A percentile compares a stretch with the other conserved stretches of the same genome.
Evolutionary conservation across 345 rosid genomes (phyloP).

Genomic region (Erysimum cheiranthoides): DNA sequence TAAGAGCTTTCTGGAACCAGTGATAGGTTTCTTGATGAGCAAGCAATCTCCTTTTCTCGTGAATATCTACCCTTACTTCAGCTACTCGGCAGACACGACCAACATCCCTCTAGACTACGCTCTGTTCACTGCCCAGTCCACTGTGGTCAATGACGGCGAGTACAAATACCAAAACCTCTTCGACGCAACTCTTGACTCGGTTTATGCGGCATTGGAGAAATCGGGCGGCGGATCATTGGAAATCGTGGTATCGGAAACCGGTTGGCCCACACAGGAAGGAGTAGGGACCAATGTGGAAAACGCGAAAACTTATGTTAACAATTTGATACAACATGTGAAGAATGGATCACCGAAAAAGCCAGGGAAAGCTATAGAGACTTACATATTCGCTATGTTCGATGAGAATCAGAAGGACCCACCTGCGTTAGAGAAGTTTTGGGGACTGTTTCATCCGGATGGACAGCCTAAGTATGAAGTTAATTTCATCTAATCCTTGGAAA

Average conservation of each 20-base stretch:
- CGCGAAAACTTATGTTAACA: conserved; percentile 44
- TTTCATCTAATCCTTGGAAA: conserved; percentile 26
- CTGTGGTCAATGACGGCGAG: conserved; percentile 25
- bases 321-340: conserved; percentile 51
- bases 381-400: conserved; percentile 52
- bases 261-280: conserved; percentile 52
- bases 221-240: conserved; percentile 42
- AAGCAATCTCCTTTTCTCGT: conserved; percentile 51
- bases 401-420: conserved; percentile 40
- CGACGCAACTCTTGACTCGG: conserved; percentile 34
- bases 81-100: conserved; percentile 19
- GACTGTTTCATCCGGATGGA: conserved; percentile 29
- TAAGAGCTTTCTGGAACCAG: conserved; percentile 43
- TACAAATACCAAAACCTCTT: conserved; percentile 40
- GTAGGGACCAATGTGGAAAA: conserved; percentile 32
- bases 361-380: conserved; percentile 43
- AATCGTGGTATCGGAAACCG: conserved; percentile 52
- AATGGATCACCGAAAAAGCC: conserved; percentile 49
- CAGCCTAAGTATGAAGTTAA: conserved; percentile 34
- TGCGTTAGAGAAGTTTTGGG: conserved; percentile 36
- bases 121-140: conserved; percentile 39
- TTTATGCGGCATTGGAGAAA: conserved; percentile 48
- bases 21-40: conserved; percentile 47
- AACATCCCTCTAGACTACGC: conserved; percentile 50
- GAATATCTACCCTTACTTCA: conserved; percentile 52